These are phyloP conservation scores for Aspergillus fijiensis DNA, from an alignment of 2,329 filamentous ascomycete species.

Conservation along the genomic window DNA sequence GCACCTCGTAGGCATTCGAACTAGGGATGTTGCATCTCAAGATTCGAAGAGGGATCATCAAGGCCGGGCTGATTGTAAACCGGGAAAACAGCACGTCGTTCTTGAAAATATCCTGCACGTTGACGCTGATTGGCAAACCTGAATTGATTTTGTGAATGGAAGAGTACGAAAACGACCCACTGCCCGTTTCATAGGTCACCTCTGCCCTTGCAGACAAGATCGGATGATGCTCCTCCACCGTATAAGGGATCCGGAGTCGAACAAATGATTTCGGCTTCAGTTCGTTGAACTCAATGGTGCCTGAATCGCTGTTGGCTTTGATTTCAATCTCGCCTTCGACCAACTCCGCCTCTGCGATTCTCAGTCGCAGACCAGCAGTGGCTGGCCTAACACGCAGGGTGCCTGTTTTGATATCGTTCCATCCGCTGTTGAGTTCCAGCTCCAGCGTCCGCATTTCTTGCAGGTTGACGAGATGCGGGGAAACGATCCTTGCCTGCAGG, in stretches of 20 bases:
- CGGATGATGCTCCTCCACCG: conserved; percentile 71
- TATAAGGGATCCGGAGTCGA: conserved; percentile 70
- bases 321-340: conserved; percentile 45
- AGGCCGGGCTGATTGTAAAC: conserved; percentile 86
- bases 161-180: conserved; percentile 65
- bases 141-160: conserved; percentile 66
- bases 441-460: conserved; percentile 77
- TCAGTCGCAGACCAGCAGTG: conserved; percentile 60
- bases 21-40: conserved; percentile 68
- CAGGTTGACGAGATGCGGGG: conserved; percentile 72
- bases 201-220: conserved; percentile 75
- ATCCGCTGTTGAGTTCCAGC: conserved; percentile 69
- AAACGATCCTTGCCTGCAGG: conserved; percentile 65
- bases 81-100: conserved; percentile 76
- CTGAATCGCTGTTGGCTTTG: conserved; percentile 44
- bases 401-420: conserved; percentile 61
- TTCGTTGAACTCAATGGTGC: conserved; percentile 46
- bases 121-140: conserved; percentile 82
- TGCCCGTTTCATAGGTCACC: conserved; percentile 67
- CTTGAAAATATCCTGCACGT: conserved; percentile 95
- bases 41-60: conserved; percentile 70
- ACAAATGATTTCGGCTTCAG: conserved; percentile 33
- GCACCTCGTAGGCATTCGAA: conserved; percentile 63
- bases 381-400: conserved; percentile 56
- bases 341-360: conserved; percentile 51